Base-by-base conservation (phyloP, 345 rosid genomes). In the Alliaria petiolata region DNA sequence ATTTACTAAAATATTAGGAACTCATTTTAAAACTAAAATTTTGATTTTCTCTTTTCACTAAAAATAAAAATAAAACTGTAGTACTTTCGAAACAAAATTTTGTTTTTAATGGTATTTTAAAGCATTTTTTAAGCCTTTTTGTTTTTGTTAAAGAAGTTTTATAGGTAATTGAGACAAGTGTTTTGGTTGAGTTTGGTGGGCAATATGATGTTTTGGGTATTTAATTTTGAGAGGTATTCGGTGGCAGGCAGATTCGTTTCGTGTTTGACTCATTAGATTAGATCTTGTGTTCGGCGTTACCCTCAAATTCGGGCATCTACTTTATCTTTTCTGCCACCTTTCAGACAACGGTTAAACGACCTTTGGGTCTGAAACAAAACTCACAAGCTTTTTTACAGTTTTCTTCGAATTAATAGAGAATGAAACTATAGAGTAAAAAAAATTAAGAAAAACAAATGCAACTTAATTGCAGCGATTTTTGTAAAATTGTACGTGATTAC, bases 121-220 rank as follows among this genome's bases (percentile, higher is more conserved):
- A 45, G 1, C 11, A 20, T 53, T 52, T 3, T n/a, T 6, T 0
- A 15, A 15, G 4, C 9, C 0, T 22, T 20, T 38, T 11, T 4
- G 12, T n/a, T 3, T 13, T n/a, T 4, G 67, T 44, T 31, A 31
- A 62, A 16, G 30, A 28, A 45, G 17, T 4, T 2, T 44, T 65
- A n/a, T 50, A 50, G 59, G 59, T 50, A 53, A 50, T 19, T 65
- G 58, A 36, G 71, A 67, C 40, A 40, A 53, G 31, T 15, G 69
- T 13, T 65, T 73, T 56, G 77, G 77, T 73, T 46, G 60, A 65
- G 71, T 73, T 73, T 73, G 71, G 77, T 73, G 66, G 44, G 57
- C 14, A 55, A 63, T 31, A 49, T 12, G 69, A 65, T 31, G 68
- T 30, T 45, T 10, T 36, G 19, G 63, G 33, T 52, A 53, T 43